Evolutionary conservation across 2,329 filamentous ascomycete genomes (phyloP), one percentile per base, ranked within the genome.

Genomic region (Huntiella savannae): DNA sequence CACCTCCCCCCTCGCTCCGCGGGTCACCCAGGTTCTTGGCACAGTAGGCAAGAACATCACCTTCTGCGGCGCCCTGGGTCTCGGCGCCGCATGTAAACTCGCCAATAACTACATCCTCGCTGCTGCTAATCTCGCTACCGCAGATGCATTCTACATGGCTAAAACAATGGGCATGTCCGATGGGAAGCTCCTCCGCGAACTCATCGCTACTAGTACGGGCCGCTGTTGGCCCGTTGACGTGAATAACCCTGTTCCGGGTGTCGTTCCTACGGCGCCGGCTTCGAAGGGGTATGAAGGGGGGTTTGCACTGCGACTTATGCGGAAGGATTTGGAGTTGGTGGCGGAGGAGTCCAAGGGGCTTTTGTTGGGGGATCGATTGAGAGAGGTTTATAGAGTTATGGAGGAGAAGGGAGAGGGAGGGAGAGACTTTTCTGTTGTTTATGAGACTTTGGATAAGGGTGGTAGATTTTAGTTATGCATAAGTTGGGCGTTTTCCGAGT

Each of bases 31-130:
- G 0, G 69, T 86, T 1, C 69, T 98, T 4, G 67, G 78, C 16
- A 68, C 76, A 50, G 95, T 98, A 86, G 91, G 91, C 46, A 78
- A 78, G 57, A 80, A 79, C 50, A 80, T 93, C 4, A 70, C 93
- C 51, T 86, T 93, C 59, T 81, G 93, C 55, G 91, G 91, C 3
- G 69, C 69, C 1, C 86, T 92, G 53, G 87, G 86, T 8, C 75
- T 83, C 2, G 91, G 91, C 0, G 71, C 98, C 1, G 82, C 85
- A 8, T 91, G 82, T 35, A 98, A 98, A 64, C 70, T 98, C 32
- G 87, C 88, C 45, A 98, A 98, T 65, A 98, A 98, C 63, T 98
- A 98, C 60, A 74, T 96, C 22, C 69, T 98, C 3, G 88, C 87
- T 3, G 77, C 96, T 54, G 92, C 86, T 67, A 98, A 98, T 62